These are phyloP conservation scores for Lactarius sanguifluus DNA, from an alignment of 768 basidiomycete species.

Conservation along the genomic window DNA sequence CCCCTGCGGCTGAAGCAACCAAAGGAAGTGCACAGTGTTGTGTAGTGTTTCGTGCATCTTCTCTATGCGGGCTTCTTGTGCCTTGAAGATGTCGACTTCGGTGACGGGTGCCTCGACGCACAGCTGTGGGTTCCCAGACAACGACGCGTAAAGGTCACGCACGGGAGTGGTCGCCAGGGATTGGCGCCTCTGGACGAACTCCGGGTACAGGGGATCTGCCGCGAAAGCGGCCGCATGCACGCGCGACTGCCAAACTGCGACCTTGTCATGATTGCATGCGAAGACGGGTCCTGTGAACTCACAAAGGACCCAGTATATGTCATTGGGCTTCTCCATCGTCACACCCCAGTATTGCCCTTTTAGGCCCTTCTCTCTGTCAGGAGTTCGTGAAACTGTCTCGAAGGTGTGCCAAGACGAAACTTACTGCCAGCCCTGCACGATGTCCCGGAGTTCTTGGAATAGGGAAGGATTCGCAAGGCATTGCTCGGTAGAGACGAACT, in stretches of 20 bases:
- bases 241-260: conserved; percentile 17
- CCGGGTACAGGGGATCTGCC: conserved; percentile 9
- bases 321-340: not conserved
- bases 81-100: conserved; percentile 5
- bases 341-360: conserved; percentile 20
- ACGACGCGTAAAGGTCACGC: not conserved
- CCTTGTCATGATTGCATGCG: not conserved
- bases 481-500: not conserved
- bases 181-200: not conserved
- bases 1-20: conserved; percentile 4
- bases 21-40: not conserved
- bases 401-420: not conserved
- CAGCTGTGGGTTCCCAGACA: not conserved
- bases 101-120: conserved; percentile 6
- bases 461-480: conserved; percentile 7
- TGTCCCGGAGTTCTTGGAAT: conserved; percentile 6
- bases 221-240: conserved; percentile 6
- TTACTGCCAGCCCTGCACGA: conserved; percentile 16
- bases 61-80: not conserved
- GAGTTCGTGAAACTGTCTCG: not conserved
- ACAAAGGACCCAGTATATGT: conserved; percentile 21
- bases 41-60: not conserved
- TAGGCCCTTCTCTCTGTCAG: conserved; percentile 12
- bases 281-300: not conserved
- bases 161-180: conserved; percentile 1